Evolutionary conservation across 164 flowering plant species (phyloP), one percentile per base, ranked within the genome.

Genomic region (Nelumbo lutea): DNA sequence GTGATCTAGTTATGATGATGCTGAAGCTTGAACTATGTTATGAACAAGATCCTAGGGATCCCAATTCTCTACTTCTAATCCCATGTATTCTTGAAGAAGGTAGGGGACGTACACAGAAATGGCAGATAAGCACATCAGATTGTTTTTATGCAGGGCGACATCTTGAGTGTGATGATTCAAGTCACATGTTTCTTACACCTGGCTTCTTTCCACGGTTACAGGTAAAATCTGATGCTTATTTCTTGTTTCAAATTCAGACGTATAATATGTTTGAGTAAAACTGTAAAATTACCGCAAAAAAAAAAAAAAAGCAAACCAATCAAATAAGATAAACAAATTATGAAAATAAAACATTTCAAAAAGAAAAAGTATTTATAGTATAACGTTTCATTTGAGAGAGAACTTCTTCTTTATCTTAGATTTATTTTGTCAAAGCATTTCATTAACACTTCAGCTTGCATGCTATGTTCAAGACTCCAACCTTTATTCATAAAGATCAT

Each of bases 201-300:
- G 93, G 90, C 63, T 92, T 90, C 87, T 95, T 95, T 74, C 91
- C 97, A 14, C 86, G 88, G 59, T 77, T 95, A 71, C 98, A 90
- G 97, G 99, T 78, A 82, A 66, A 1, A 1, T 69, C 46, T 69
- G 38, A 14, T 56, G 2, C 46, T 38, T 70, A 27, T 42, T 47
- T 67, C 42, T 6, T 42, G 8, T 53, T 27, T 14, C 38, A 60
- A 13, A 59, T 48, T 27, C 27, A 27, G 27, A 27, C 27, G 27
- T 27, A 27, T 27, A 27, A 27, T 27, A 27, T 27, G 27, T 27
- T 27, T 27, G 27, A 27, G 27, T 27, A 27, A 27, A 27, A 27
- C 27, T 27, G 27, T 27, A 27, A 27, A 27, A 27, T 27, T 27
- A 27, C 27, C 27, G 27, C 27, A 0, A 27, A 27, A 27, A 27